Evolutionary conservation across 1,139 yeast genomes (phyloP).

Genomic region (Blastobotrys malaysiensis): DNA sequence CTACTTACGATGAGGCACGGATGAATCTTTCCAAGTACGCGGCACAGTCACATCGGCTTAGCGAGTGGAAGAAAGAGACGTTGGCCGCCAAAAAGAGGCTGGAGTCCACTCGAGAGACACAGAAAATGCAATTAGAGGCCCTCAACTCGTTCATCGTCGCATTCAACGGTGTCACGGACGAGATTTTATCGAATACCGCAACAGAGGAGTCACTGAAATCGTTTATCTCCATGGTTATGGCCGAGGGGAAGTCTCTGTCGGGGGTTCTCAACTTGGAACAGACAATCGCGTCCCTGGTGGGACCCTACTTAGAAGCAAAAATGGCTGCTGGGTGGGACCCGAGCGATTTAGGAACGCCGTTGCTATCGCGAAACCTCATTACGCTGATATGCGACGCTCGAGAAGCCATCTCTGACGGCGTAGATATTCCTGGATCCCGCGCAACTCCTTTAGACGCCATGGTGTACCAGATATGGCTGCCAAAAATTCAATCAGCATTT

Average conservation of each 20-base stretch:
- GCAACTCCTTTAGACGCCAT: constrained; percentile 28
- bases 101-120: not conserved
- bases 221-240: not conserved
- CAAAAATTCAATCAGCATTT: constrained; percentile 31
- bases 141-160: not conserved
- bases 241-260: not conserved
- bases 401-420: not conserved
- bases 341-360: not conserved
- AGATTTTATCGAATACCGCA: not conserved
- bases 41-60: not conserved
- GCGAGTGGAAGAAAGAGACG: not conserved
- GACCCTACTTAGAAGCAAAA: constrained; percentile 25
- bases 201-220: not conserved
- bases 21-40: not conserved
- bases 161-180: not conserved
- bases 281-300: not conserved
- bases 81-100: not conserved
- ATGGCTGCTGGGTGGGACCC: constrained; percentile 40
- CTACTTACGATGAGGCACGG: constrained; percentile 17
- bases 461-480: constrained; percentile 35
- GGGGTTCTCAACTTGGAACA: not conserved
- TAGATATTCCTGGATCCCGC: not conserved
- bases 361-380: not conserved
- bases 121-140: not conserved
- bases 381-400: not conserved